Evolutionary conservation across 2,329 filamentous ascomycete species (phyloP).

Genomic region (Biscogniauxia mediterranea): DNA sequence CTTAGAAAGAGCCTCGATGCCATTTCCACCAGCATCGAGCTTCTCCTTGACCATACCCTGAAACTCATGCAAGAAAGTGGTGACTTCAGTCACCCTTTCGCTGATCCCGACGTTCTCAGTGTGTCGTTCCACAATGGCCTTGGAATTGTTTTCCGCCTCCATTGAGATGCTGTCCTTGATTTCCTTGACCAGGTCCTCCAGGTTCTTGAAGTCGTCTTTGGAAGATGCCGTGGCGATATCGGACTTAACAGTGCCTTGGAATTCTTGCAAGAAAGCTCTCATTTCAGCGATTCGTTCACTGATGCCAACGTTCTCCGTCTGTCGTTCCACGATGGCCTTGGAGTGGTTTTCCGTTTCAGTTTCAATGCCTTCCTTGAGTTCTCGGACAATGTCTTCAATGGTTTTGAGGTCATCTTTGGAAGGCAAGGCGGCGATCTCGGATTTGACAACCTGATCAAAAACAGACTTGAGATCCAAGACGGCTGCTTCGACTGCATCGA

Average conservation of each 20-base stretch:
- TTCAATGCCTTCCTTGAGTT: constrained; percentile 68
- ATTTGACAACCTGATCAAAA: constrained; percentile 69
- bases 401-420: constrained; percentile 73
- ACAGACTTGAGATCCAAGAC: constrained; percentile 82
- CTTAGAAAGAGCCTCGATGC: constrained; percentile 71
- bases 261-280: constrained; percentile 71
- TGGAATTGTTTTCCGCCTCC: constrained; percentile 71
- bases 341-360: constrained; percentile 69
- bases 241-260: constrained; percentile 67
- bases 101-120: constrained; percentile 77
- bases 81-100: constrained; percentile 77
- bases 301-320: constrained; percentile 76
- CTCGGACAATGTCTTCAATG: constrained; percentile 64
- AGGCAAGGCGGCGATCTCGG: constrained; percentile 68
- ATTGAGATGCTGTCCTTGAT: constrained; percentile 66
- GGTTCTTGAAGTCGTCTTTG: constrained; percentile 71
- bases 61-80: constrained; percentile 73
- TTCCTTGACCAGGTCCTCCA: constrained; percentile 70
- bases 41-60: constrained; percentile 74
- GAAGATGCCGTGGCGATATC: constrained; percentile 69
- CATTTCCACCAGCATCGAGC: constrained; percentile 71
- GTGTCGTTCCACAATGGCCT: constrained; percentile 80
- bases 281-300: constrained; percentile 78
- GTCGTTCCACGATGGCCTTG: constrained; percentile 79
- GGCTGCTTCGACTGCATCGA: constrained; percentile 76